Evolutionary conservation across 495 filamentous ascomycete species (phyloP), one percentile per base, ranked within the genome.

Genomic region (Xylaria cubensis): DNA sequence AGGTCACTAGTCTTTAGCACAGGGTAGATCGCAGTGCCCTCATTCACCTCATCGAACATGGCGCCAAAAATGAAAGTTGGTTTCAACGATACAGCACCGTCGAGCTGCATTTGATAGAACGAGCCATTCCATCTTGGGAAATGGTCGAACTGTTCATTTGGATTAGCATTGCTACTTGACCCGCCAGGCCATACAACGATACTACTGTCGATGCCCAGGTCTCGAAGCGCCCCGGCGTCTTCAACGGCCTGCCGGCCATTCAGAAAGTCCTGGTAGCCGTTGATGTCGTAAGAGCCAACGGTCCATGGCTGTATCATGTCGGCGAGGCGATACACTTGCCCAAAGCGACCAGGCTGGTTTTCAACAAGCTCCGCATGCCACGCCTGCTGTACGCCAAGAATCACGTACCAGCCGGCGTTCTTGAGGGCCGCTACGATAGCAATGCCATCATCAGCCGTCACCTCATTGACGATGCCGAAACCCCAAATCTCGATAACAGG

Each of bases 41-140:
- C 78, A 42, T 78, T 78, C 32, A 75, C 70, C 39, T 80, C 78
- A 61, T 80, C 78, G 64, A 80, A 80, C 78, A 80, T 80, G n/a
- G 78, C 77, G 15, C 75, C 75, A 53, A 80, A 80, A 32, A 78
- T 74, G 55, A 80, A 80, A 24, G 48, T 75, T 0, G 78, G 78
- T 73, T 77, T 79, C 66, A 80, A 42, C n/a, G 72, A 71, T 15
- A 79, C 64, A 32, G 74, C 74, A 12, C 75, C 75, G 29, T 78
- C 56, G 3, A 79, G 69, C 65, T 80, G 78, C 55, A 73, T 77
- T 39, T 78, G 73, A 39, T 76, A 80, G 62, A 79, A 80, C 15
- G 72, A 70, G 3, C 78, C 78, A 48, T 80, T 80, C 55, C 68
- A 80, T 19, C 78, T 72, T n/a, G 76, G 76, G 58, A 78, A 76